Percentiles rank a stretch among this genome's conserved stretches.
Evolutionary conservation across 2,329 filamentous ascomycete species (phyloP).

Genomic region (Hypoxylon sp.): DNA sequence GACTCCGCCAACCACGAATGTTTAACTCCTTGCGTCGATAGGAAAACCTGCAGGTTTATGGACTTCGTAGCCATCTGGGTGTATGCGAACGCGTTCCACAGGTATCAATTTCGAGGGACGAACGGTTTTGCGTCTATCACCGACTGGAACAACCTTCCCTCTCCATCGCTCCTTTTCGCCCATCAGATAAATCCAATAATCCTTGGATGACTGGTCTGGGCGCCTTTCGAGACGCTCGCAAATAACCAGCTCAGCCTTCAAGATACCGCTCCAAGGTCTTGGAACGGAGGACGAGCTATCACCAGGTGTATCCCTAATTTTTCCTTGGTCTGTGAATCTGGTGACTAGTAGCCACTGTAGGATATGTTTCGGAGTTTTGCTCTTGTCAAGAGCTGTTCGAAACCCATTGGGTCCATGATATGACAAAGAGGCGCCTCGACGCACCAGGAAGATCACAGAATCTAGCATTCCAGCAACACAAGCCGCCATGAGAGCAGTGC

Average conservation of each 20-base stretch:
- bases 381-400: conserved; percentile 14
- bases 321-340: conserved; percentile 28
- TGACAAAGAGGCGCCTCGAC: conserved; percentile 15
- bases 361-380: conserved; percentile 8
- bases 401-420: conserved; percentile 18
- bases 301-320: conserved; percentile 3
- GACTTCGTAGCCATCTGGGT: conserved; percentile 18
- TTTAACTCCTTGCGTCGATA: neutral
- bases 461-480: conserved; percentile 10
- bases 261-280: conserved; percentile 23
- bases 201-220: conserved; percentile 12
- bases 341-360: conserved; percentile 28
- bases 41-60: neutral
- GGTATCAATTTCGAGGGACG: conserved; percentile 25
- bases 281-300: neutral
- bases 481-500: conserved; percentile 31
- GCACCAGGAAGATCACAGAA: conserved; percentile 18
- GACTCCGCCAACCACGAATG: neutral
- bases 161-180: conserved; percentile 1
- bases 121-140: conserved; percentile 15
- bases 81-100: conserved; percentile 14
- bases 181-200: conserved; percentile 27
- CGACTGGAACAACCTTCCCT: conserved; percentile 16
- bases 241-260: conserved; percentile 28
- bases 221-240: conserved; percentile 14